A percentile compares a stretch with the other conserved stretches of the same genome.
These are phyloP conservation scores for Oryza punctata DNA, from an alignment of 176 grass and related monocot genomes.

Conservation along the genomic window DNA sequence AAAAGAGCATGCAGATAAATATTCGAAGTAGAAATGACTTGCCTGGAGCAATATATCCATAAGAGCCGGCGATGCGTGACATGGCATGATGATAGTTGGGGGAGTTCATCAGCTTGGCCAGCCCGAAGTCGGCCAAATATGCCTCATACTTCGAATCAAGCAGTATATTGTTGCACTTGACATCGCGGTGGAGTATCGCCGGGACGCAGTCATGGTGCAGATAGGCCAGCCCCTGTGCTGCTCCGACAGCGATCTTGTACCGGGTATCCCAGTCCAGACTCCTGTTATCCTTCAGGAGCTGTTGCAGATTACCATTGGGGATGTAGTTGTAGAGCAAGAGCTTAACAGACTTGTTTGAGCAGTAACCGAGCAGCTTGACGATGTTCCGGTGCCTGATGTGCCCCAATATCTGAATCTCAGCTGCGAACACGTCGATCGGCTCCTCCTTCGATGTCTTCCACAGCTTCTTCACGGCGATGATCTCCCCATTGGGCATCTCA, in stretches of 20 bases:
- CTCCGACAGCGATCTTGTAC: constrained; percentile 81
- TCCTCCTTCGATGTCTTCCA: constrained; percentile 86
- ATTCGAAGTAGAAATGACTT: constrained; percentile 36
- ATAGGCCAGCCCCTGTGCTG: constrained; percentile 85
- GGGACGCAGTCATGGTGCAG: constrained; percentile 93
- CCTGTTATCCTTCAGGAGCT: constrained; percentile 80
- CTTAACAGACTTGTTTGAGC: constrained; percentile 89
- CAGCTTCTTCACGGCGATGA: constrained; percentile 90
- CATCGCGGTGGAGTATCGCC: constrained; percentile 82
- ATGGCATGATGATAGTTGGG: constrained; percentile 91
- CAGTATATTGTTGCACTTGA: constrained; percentile 97
- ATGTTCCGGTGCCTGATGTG: constrained; percentile 98
- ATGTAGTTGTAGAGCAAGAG: constrained; percentile 98
- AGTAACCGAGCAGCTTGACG: constrained; percentile 87
- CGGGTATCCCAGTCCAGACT: constrained; percentile 87
- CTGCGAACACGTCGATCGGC: constrained; percentile 54
- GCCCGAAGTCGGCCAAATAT: constrained; percentile 93
- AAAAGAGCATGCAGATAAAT: not conserved
- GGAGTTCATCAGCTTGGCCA: constrained; percentile 96
- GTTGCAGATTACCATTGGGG: constrained; percentile 82
- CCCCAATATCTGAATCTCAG: constrained; percentile 93
- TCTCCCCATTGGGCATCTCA: constrained; percentile 87
- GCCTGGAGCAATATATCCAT: constrained; percentile 98
- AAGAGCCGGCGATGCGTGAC: constrained; percentile 84
- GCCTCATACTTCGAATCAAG: constrained; percentile 84